Evolutionary conservation across 2,329 filamentous ascomycete genomes (phyloP).

Genomic region (Colletotrichum orchidophilum): DNA sequence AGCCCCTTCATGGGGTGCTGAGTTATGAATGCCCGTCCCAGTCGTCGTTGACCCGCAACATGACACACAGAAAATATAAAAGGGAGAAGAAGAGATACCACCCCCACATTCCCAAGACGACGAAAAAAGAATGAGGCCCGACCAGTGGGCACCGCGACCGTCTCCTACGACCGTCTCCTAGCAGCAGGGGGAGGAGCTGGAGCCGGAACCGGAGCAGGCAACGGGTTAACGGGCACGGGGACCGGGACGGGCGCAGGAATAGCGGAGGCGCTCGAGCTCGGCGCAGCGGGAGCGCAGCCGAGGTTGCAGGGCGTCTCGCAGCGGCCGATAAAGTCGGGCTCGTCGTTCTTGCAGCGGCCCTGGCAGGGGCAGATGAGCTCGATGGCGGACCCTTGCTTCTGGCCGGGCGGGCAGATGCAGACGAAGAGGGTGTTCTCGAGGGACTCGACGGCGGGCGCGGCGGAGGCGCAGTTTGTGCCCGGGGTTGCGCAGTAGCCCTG

Average conservation of each 20-base stretch:
- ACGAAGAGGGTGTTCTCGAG: conserved; percentile 46
- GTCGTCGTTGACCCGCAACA: not conserved
- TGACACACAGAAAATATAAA: not conserved
- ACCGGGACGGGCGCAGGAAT: not conserved
- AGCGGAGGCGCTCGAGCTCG: not conserved
- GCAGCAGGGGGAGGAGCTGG: not conserved
- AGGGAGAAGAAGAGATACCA: not conserved
- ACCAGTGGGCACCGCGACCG: no score
- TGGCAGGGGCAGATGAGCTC: conserved; percentile 50
- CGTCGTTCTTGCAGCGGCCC: conserved; percentile 49
- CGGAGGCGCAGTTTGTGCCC: conserved; percentile 44
- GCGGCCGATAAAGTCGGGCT: conserved; percentile 50
- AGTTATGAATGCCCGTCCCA: not conserved
- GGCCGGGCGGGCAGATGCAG: conserved; percentile 47
- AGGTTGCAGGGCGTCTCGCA: conserved; percentile 49
- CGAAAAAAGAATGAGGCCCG: not conserved
- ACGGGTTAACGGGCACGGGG: not conserved
- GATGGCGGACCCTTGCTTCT: conserved; percentile 45
- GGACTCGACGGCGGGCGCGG: conserved; percentile 41
- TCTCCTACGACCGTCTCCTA: not conserved
- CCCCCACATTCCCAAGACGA: not conserved
- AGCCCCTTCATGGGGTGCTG: conserved; percentile 23
- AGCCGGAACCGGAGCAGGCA: not conserved
- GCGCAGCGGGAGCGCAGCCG: conserved; percentile 39
- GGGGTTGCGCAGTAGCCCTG: conserved; percentile 50